Percentiles rank a stretch among this genome's conserved stretches.
Evolutionary conservation across 768 basidiomycete species (phyloP).

Genomic region (Hirschioporus abietinus): DNA sequence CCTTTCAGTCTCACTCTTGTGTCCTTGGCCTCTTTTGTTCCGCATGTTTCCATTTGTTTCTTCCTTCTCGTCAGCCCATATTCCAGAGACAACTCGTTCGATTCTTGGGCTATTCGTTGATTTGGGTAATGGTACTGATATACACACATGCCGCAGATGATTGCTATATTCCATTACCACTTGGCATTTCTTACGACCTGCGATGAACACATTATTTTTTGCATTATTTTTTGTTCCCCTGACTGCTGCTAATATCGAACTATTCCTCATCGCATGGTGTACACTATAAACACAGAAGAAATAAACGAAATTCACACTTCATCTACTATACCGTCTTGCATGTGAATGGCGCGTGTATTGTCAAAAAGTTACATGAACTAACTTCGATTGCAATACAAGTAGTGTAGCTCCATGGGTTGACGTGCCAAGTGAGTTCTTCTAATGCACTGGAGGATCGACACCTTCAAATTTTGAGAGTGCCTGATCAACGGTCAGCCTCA

Average conservation of each 20-base stretch:
- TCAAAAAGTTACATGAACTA: too few relatives aligned
- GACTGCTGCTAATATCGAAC: background rate
- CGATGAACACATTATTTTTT: background rate
- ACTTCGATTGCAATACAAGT: too few relatives aligned
- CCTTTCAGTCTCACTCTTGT: background rate
- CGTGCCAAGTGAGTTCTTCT: too few relatives aligned
- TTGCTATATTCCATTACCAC: background rate
- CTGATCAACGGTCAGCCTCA: background rate
- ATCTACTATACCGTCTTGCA: background rate
- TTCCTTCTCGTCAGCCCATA: too few relatives aligned
- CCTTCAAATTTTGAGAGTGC: background rate
- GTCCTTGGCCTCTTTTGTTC: background rate
- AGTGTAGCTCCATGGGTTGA: too few relatives aligned
- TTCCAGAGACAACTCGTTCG: too few relatives aligned
- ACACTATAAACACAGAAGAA: background rate
- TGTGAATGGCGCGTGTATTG: too few relatives aligned
- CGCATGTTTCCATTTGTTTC: too few relatives aligned
- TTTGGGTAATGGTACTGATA: background rate
- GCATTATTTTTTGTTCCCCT: background rate
- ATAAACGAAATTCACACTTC: background rate
- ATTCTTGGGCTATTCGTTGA: too few relatives aligned
- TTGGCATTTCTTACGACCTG: background rate
- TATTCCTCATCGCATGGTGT: background rate
- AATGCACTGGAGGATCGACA: background rate
- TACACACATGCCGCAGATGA: background rate